A percentile compares a stretch with the other conserved stretches of the same genome.
phyloP scores from a whole-genome alignment of 2,329 filamentous ascomycete genomes.

The Fusarium mundagurra region DNA sequence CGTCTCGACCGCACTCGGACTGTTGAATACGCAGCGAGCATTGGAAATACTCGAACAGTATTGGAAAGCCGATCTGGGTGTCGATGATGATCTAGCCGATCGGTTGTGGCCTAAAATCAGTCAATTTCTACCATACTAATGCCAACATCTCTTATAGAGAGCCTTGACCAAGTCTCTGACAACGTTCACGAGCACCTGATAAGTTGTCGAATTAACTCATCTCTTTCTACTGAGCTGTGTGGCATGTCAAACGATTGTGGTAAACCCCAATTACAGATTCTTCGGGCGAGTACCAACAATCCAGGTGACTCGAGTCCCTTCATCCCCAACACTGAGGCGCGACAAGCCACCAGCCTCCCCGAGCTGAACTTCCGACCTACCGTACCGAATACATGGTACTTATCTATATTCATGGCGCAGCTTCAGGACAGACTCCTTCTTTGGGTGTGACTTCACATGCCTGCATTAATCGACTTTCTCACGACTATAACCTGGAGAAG shows the following conservation, averaged over 20 bases:
- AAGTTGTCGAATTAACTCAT: neutral
- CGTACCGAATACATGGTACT: neutral
- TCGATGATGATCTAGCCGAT: constrained; percentile 24
- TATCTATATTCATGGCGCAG: neutral
- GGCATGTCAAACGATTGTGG: neutral
- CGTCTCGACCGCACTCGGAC: constrained; percentile 18
- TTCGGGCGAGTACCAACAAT: neutral
- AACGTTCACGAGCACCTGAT: neutral
- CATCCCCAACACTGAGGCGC: neutral
- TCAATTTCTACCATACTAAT: constrained; percentile 26
- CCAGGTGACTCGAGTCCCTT: neutral
- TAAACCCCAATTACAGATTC: neutral
- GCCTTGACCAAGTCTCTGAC: neutral
- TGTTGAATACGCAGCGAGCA: constrained; percentile 24
- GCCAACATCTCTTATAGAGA: neutral
- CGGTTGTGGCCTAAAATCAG: constrained; percentile 17
- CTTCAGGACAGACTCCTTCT: neutral
- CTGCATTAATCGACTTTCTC: neutral
- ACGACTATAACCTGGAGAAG: neutral
- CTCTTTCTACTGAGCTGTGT: neutral
- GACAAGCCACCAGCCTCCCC: neutral
- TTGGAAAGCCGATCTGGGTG: constrained; percentile 13
- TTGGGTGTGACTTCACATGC: neutral
- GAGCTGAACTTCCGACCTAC: neutral
- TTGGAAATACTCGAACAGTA: constrained; percentile 26